Conservation (phyloP, 2,329 filamentous ascomycete genomes). For the Fusarium drepaniforme region DNA sequence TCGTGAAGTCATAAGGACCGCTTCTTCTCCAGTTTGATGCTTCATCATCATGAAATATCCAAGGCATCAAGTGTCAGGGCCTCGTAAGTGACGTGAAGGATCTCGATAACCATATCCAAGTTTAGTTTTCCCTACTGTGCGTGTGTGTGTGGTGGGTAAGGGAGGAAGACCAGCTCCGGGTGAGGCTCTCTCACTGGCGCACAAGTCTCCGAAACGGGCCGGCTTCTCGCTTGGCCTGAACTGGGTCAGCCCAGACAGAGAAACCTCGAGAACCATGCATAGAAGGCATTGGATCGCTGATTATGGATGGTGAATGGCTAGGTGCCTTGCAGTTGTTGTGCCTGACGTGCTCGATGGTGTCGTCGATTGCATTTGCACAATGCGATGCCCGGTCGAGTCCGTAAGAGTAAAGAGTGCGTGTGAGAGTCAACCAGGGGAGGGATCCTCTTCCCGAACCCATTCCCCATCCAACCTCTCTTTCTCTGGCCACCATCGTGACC, state of each 20-base stretch:
- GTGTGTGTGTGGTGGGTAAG: slow-evolving; percentile 1
- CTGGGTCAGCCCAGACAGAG: slow-evolving; percentile 23
- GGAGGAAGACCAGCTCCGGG: slow-evolving; percentile 32
- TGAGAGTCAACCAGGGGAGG: not conserved
- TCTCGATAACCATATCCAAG: slow-evolving; percentile 38
- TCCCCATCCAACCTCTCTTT: slow-evolving; percentile 12
- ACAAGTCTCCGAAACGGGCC: slow-evolving; percentile 38
- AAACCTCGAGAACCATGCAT: slow-evolving; percentile 38
- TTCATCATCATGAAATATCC: slow-evolving; percentile 19
- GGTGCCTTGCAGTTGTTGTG: slow-evolving; percentile 31
- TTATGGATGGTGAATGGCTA: slow-evolving; percentile 6
- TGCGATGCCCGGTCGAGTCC: slow-evolving; percentile 16
- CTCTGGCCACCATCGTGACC: slow-evolving; percentile 15
- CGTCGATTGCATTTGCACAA: slow-evolving; percentile 22
- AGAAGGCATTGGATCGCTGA: slow-evolving; percentile 7
- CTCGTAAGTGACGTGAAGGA: slow-evolving; percentile 30
- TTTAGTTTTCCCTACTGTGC: not conserved
- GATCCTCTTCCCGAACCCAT: not conserved
- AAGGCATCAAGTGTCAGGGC: slow-evolving; percentile 18
- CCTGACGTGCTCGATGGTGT: slow-evolving; percentile 14
- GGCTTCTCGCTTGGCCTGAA: slow-evolving; percentile 28
- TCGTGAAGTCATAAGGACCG: slow-evolving; percentile 41
- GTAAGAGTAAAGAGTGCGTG: slow-evolving; percentile 5
- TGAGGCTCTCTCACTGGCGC: slow-evolving; percentile 28
- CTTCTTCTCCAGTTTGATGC: slow-evolving; percentile 34